These are phyloP conservation scores for Podaxis sp. DNA, from an alignment of 768 basidiomycete species.

Conservation along the genomic window DNA sequence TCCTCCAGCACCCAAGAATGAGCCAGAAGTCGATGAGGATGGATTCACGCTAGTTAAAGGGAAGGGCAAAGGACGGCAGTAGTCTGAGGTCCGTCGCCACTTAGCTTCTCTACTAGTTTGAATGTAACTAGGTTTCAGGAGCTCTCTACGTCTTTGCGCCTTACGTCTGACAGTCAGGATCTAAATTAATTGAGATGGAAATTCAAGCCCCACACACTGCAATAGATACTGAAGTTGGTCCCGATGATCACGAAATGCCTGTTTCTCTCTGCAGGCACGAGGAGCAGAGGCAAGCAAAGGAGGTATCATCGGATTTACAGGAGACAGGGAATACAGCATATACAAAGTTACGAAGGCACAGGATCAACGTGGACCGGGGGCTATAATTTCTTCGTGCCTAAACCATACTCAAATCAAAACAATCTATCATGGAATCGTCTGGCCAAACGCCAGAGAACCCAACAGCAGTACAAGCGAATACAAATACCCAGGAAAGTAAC, in stretches of 20 bases:
- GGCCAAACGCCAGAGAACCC: not conserved
- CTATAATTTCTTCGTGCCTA: not conserved
- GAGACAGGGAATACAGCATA: not conserved
- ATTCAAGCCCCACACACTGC: not conserved
- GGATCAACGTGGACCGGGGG: not conserved
- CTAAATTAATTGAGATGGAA: not conserved
- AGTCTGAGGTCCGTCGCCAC: not conserved
- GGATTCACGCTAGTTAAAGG: slow-evolving; percentile 83
- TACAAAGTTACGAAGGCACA: not conserved
- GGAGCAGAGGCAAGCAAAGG: not conserved
- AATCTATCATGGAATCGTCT: not conserved
- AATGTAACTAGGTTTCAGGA: not conserved
- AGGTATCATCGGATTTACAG: not conserved
- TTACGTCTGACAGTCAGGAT: too few species aligned
- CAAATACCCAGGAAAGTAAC: not conserved
- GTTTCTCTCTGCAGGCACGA: not conserved
- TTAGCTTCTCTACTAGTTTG: not conserved
- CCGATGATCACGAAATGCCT: too few species aligned
- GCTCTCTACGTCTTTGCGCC: not conserved
- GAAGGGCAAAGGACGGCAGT: slow-evolving; percentile 51
- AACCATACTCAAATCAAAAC: not conserved
- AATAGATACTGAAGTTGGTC: not conserved
- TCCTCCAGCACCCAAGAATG: slow-evolving; percentile 36
- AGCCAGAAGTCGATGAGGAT: slow-evolving; percentile 86
- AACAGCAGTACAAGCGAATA: not conserved